Evolutionary conservation across 768 basidiomycete genomes (phyloP), one percentile per base, ranked within the genome.

Genomic region (Leccinellum albellum): DNA sequence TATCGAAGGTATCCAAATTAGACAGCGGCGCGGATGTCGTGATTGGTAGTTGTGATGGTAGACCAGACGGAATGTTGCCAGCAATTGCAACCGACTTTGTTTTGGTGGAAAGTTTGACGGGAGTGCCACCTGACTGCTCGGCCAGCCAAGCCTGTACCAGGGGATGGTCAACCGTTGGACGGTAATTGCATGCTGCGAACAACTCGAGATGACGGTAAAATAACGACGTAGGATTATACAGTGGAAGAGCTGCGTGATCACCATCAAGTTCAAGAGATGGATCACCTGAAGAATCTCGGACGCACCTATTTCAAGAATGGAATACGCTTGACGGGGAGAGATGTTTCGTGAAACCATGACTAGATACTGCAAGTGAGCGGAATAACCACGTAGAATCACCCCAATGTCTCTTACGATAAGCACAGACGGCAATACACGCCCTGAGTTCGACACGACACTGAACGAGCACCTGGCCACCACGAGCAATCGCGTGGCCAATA

Each of bases 381-480:
- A 51, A 40, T 7, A 28, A 54, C 17, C 13, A n/a, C 31, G 20
- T 2, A 23, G 29, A 53, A 33, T 17, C 2, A 29, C 20, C 26
- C 7, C n/a, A 21, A 47, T 23, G 31, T 15, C 6, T 56, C 82
- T 66, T 63, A 84, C 83, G 64, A 66, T 79, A 83, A 33, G 82
- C 82, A 57, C 78, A 82, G 32, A 74, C 79, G 28, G 78, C 78
- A 31, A 78, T 74, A 62, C 81, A 83, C 17, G 83, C 82, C 48
- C 79, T 76, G 10, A 78, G 75, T 57, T 86, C 85, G n/a, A 76
- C 72, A 13, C 73, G 69, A 33, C 76, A 84, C 66, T 84, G 78
- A 21, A 87, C 77, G 23, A 87, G 79, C 17, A 86, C 79, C 29
- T 70, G 72, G 3, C 79, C 80, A 6, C 75, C 75, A 33, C 56